phyloP scores from a whole-genome alignment of 306 rosid genomes.

The Canavalia ensiformis region DNA sequence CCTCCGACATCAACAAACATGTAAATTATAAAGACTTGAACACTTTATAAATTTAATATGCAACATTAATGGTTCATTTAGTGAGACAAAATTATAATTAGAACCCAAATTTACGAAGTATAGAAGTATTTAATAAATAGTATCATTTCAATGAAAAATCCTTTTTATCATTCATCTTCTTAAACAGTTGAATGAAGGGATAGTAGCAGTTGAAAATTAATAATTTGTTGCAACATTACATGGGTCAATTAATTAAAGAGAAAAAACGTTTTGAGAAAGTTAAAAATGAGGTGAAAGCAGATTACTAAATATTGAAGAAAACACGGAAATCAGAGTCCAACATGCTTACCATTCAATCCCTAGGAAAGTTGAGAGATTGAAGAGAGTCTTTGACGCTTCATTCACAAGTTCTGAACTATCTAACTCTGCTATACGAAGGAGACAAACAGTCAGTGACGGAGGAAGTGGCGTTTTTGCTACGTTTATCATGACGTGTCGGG shows the following conservation, averaged over 20 bases:
- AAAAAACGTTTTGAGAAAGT: background rate
- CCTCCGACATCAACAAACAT: too few relatives aligned
- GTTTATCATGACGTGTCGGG: too few relatives aligned
- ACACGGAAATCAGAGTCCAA: background rate
- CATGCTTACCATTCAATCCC: conserved; percentile 55
- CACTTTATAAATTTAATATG: too few relatives aligned
- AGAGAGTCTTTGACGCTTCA: conserved; percentile 36
- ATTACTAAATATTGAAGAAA: background rate
- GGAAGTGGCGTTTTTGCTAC: background rate
- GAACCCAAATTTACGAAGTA: background rate
- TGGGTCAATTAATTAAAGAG: background rate
- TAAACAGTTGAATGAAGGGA: background rate
- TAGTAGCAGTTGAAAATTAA: background rate
- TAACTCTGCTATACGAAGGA: background rate
- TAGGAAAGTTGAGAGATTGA: conserved; percentile 18
- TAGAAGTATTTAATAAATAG: background rate
- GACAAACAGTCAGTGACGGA: background rate
- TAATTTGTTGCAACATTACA: background rate
- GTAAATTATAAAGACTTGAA: background rate
- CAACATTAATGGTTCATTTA: too few relatives aligned
- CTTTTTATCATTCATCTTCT: background rate
- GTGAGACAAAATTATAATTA: background rate
- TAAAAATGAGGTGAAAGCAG: background rate
- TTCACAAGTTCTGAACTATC: conserved; percentile 41
- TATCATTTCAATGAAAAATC: background rate